Conservation (phyloP, 768 basidiomycete genomes). For the Russula abietina region DNA sequence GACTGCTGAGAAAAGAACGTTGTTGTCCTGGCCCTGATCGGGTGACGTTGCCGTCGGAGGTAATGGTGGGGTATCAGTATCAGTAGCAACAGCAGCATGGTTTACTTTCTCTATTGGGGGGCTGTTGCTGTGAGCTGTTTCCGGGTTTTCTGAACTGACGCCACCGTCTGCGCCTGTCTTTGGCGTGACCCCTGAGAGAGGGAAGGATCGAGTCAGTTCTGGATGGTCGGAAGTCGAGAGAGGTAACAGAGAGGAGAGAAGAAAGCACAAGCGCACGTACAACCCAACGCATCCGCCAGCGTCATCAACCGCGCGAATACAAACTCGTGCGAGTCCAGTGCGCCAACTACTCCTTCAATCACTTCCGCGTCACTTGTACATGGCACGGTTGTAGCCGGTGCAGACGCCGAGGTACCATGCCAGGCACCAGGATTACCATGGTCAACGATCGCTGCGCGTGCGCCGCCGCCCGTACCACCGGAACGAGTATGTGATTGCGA, state of each 20-base stretch:
- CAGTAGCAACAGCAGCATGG: background rate
- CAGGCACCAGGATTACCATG: constrained; percentile 77
- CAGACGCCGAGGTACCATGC: constrained; percentile 71
- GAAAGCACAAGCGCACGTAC: constrained; percentile 42
- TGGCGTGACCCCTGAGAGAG: constrained; percentile 52
- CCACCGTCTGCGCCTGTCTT: constrained; percentile 41
- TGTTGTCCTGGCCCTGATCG: background rate
- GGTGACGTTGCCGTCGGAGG: background rate
- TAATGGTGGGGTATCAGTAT: no score
- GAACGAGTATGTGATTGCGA: constrained; percentile 28
- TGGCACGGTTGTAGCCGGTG: constrained; percentile 53
- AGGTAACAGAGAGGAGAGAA: background rate
- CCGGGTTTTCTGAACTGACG: background rate
- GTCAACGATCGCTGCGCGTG: constrained; percentile 68
- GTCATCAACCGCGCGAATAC: constrained; percentile 79
- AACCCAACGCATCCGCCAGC: constrained; percentile 74
- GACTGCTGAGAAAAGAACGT: constrained; percentile 28
- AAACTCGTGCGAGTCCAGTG: constrained; percentile 66
- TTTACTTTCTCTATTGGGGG: constrained; percentile 10
- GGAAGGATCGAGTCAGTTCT: background rate
- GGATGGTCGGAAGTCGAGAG: background rate
- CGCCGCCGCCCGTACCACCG: constrained; percentile 30
- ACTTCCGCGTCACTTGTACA: constrained; percentile 79
- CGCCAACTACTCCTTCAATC: constrained; percentile 56
- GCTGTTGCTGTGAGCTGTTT: background rate